phyloP scores from a whole-genome alignment of 208 protist genomes.

The Wallacemonas sp. region DNA sequence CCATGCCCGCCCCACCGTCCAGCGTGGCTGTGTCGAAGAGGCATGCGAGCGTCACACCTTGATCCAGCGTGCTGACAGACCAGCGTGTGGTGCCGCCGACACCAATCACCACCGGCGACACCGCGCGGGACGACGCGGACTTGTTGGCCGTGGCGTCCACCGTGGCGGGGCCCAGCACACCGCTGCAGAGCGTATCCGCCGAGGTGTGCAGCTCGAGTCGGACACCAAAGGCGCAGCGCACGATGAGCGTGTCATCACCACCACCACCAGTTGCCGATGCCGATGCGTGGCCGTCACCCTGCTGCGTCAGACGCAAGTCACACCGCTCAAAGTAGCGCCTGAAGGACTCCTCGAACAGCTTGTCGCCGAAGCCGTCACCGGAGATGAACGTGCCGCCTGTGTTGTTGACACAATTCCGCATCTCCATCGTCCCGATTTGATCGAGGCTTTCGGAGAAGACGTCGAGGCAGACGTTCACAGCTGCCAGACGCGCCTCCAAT shows the following conservation, averaged over 20 bases:
- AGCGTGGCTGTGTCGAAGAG: conserved; percentile 84
- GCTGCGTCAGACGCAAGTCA: conserved; percentile 34
- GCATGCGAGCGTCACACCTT: conserved; percentile 56
- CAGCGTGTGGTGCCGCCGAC: conserved; percentile 62
- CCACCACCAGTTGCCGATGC: background rate
- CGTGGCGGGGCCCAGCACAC: conserved; percentile 70
- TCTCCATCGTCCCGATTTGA: conserved; percentile 96
- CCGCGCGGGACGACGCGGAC: conserved; percentile 13
- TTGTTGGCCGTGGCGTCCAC: conserved; percentile 56
- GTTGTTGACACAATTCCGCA: conserved; percentile 88
- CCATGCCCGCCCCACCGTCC: conserved; percentile 12
- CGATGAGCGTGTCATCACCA: conserved; percentile 1
- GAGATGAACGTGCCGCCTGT: conserved; percentile 95
- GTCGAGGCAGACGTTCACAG: conserved; percentile 94
- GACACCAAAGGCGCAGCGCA: conserved; percentile 60
- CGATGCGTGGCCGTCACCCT: background rate
- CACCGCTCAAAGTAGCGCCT: conserved; percentile 77
- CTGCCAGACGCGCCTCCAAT: conserved; percentile 84
- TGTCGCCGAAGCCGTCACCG: conserved; percentile 93
- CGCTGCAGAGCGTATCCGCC: conserved; percentile 69
- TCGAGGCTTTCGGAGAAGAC: conserved; percentile 97
- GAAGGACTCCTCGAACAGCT: conserved; percentile 81
- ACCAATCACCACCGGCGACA: conserved; percentile 67
- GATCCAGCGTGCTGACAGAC: conserved; percentile 63
- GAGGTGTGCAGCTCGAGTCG: conserved; percentile 74